These are phyloP conservation scores for Kodamaea restingae DNA, from an alignment of 805 yeast species.

Conservation along the genomic window DNA sequence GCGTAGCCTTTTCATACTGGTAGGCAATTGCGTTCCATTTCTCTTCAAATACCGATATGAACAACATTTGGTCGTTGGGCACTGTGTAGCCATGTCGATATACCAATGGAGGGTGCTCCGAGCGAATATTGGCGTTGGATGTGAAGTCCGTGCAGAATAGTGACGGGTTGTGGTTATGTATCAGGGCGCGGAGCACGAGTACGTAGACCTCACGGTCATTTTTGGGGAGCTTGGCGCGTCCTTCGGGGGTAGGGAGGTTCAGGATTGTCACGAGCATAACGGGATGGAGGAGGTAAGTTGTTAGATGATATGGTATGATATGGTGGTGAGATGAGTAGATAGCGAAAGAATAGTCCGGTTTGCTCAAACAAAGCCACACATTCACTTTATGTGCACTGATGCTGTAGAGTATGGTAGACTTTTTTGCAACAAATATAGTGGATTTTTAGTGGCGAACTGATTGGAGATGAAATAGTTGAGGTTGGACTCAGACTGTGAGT, in stretches of 20 bases:
- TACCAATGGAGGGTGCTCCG: conserved; percentile 1
- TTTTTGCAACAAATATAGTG: too few species aligned
- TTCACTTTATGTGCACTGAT: too few species aligned
- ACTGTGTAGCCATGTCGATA: conserved; percentile 1
- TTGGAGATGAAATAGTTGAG: too few species aligned
- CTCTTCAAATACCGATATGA: neutral
- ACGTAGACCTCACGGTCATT: conserved; percentile 3
- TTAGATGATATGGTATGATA: too few species aligned
- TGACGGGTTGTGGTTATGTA: conserved; percentile 1
- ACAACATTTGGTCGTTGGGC: conserved; percentile 2
- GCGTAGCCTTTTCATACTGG: neutral
- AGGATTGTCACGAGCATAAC: neutral
- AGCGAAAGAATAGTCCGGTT: too few species aligned
- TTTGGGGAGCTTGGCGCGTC: conserved; percentile 1
- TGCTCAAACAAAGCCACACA: too few species aligned
- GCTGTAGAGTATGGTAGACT: too few species aligned
- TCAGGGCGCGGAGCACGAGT: conserved; percentile 1
- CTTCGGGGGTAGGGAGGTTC: conserved; percentile 1
- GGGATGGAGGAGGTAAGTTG: too few species aligned
- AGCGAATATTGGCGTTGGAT: neutral
- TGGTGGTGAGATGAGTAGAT: too few species aligned
- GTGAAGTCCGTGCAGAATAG: conserved; percentile 7
- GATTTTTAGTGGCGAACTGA: too few species aligned
- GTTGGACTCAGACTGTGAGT: too few species aligned
- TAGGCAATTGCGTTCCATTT: conserved; percentile 4